phyloP scores from a whole-genome alignment of 2,329 filamentous ascomycete species.

The Colletotrichum gigasporum region DNA sequence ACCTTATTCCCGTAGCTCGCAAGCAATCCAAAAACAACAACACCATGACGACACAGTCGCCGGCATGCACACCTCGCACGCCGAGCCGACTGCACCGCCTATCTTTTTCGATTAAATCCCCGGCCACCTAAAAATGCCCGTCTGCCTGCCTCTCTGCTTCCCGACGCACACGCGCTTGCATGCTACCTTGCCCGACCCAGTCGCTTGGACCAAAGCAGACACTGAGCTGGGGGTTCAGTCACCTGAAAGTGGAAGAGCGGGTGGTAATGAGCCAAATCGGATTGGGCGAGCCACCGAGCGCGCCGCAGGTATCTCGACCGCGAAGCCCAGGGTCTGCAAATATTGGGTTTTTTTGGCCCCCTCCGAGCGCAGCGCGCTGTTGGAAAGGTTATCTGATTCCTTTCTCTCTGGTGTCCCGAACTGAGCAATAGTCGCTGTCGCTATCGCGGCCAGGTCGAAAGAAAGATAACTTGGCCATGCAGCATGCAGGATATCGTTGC shows the following conservation, averaged over 20 bases:
- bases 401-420: neutral
- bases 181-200: conserved; percentile 7
- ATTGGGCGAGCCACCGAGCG: neutral
- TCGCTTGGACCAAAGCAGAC: conserved; percentile 4
- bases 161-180: conserved; percentile 12
- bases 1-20: neutral
- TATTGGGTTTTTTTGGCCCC: neutral
- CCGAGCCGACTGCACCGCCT: neutral
- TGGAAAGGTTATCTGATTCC: neutral
- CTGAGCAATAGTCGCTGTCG: neutral
- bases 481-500: conserved; percentile 15
- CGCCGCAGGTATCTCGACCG: conserved; percentile 21
- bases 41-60: neutral
- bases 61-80: neutral
- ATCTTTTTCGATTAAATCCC: neutral
- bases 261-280: neutral
- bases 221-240: neutral
- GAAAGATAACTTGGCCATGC: neutral
- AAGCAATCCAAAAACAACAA: neutral
- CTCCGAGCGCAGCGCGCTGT: too few relatives aligned
- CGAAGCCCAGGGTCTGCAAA: neutral
- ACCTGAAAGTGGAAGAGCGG: conserved; percentile 5
- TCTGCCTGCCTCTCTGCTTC: neutral
- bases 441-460: neutral
- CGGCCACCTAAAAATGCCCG: neutral